phyloP scores from a whole-genome alignment of 495 filamentous ascomycete species.

The Aspergillus indologenus region DNA sequence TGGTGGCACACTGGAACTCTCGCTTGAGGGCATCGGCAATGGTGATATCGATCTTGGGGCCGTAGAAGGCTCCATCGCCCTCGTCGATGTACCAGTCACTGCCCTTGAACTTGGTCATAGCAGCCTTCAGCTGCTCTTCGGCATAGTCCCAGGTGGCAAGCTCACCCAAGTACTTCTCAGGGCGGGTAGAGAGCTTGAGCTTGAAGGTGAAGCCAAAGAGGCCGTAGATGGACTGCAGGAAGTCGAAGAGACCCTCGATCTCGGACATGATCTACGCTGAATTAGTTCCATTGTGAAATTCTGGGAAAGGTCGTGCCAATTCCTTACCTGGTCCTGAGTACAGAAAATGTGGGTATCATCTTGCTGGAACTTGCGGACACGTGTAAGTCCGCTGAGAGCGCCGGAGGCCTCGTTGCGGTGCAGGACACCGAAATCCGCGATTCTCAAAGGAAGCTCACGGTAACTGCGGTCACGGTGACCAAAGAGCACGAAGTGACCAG shows the following conservation, averaged over 20 bases:
- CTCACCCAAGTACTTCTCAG: conserved; percentile 86
- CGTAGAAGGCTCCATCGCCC: conserved; percentile 96
- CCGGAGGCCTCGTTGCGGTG: conserved; percentile 95
- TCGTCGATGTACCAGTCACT: conserved; percentile 83
- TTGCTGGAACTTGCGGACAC: conserved; percentile 90
- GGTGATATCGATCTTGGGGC: conserved; percentile 92
- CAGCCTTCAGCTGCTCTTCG: conserved; percentile 70
- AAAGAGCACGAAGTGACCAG: conserved; percentile 79
- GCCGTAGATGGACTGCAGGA: conserved; percentile 79
- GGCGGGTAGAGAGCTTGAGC: conserved; percentile 89
- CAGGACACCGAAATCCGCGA: conserved; percentile 93
- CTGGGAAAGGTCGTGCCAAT: background rate
- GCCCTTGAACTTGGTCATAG: conserved; percentile 75
- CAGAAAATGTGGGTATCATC: conserved; percentile 96
- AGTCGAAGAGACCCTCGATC: conserved; percentile 84
- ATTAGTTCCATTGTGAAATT: conserved; percentile 12
- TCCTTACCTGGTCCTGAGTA: conserved; percentile 62
- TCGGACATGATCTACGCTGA: conserved; percentile 69
- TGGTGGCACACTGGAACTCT: conserved; percentile 90
- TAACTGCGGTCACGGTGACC: conserved; percentile 76
- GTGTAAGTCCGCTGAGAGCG: conserved; percentile 82
- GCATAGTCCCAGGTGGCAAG: conserved; percentile 86
- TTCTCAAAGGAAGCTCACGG: conserved; percentile 79
- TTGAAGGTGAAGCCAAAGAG: conserved; percentile 94
- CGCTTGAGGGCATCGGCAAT: conserved; percentile 76